phyloP scores from a whole-genome alignment of 495 filamentous ascomycete genomes.

The Stereocaulon alpinum region DNA sequence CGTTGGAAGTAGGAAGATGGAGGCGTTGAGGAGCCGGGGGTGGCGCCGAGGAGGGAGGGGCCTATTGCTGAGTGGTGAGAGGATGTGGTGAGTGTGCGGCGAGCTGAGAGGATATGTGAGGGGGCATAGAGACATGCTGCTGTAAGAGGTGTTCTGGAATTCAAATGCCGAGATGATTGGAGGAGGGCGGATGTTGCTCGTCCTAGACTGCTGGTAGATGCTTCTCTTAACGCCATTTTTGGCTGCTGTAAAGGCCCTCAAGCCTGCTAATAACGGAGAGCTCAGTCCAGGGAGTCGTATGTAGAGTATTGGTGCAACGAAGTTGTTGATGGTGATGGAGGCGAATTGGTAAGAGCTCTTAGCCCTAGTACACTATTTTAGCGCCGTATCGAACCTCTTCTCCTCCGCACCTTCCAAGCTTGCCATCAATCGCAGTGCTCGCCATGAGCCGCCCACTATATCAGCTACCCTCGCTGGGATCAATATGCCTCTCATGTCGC shows the following conservation, averaged over 20 bases:
- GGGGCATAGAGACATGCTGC: not conserved
- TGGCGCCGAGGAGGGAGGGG: constrained; percentile 3
- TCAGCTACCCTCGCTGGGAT: constrained; percentile 6
- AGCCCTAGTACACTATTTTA: constrained; percentile 7
- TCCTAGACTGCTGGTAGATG: not conserved
- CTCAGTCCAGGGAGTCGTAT: not conserved
- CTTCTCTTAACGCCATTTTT: constrained; percentile 1
- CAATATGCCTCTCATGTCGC: constrained; percentile 10
- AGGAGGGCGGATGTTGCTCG: constrained; percentile 5
- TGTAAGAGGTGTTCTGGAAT: not conserved
- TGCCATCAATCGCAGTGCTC: not conserved
- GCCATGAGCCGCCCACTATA: constrained; percentile 7
- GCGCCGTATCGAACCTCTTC: not conserved
- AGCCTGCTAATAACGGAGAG: not conserved
- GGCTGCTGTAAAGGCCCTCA: not conserved
- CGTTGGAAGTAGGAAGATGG: constrained; percentile 50
- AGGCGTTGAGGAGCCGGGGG: not conserved
- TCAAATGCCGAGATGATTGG: constrained; percentile 3
- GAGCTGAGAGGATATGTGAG: not conserved
- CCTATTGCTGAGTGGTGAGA: not conserved
- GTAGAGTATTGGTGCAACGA: not conserved
- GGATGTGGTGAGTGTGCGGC: not conserved
- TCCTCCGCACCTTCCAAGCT: not conserved
- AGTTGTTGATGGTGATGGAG: not conserved
- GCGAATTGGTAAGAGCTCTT: not conserved